Evolutionary conservation across 2,329 filamentous ascomycete species (phyloP).

Genomic region (Dactylella cylindrospora): DNA sequence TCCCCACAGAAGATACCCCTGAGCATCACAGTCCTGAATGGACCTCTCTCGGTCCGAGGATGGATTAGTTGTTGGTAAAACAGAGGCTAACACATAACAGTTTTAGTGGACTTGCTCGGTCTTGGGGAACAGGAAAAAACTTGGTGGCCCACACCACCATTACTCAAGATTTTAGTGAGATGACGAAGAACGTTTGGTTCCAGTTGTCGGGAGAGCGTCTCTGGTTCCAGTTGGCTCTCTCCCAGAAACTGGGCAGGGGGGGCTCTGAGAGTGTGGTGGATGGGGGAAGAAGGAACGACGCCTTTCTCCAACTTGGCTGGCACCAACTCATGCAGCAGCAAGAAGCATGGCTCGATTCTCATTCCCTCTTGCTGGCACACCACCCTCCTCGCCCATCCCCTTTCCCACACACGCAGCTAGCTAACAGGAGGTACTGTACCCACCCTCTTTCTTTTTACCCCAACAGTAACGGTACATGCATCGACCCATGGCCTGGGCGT

Average conservation of each 20-base stretch:
- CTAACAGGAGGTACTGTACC: no score
- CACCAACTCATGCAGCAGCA: no score
- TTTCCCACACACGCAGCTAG: constrained; percentile 19
- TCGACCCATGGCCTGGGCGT: constrained; percentile 35
- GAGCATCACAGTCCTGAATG: constrained; percentile 20
- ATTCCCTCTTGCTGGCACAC: constrained; percentile 27
- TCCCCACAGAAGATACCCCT: no score
- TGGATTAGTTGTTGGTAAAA: constrained; percentile 13
- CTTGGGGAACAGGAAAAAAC: no score
- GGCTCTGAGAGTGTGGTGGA: background rate
- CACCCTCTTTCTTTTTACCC: constrained; percentile 44
- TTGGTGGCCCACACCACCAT: constrained; percentile 31
- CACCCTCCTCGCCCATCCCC: constrained; percentile 25
- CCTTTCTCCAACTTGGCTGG: no score
- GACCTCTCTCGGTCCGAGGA: constrained; percentile 39
- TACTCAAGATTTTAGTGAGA: background rate
- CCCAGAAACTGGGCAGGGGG: constrained; percentile 41
- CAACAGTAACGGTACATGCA: constrained; percentile 46
- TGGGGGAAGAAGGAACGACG: no score
- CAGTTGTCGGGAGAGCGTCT: constrained; percentile 37
- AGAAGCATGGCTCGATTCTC: no score
- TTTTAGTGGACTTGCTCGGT: no score
- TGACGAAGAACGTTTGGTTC: constrained; percentile 8
- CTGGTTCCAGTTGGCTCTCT: constrained; percentile 41
- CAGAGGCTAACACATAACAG: constrained; percentile 2